These are phyloP conservation scores for Venturia aucupariae DNA, from an alignment of 2,329 filamentous ascomycete genomes.

Conservation along the genomic window DNA sequence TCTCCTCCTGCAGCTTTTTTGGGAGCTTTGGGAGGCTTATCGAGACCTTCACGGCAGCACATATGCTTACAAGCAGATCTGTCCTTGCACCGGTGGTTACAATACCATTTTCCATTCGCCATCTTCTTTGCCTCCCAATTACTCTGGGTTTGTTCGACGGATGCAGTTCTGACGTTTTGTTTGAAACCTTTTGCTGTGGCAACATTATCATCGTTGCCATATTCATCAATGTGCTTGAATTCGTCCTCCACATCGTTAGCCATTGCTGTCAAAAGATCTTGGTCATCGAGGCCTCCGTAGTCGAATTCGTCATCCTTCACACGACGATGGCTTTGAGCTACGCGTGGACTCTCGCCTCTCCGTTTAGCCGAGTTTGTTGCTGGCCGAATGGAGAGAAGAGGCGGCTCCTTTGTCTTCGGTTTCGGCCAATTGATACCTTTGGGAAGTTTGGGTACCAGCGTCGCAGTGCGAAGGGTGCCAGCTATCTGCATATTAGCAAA, in stretches of 20 bases:
- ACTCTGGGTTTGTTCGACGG: neutral
- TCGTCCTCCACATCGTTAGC: constrained; percentile 23
- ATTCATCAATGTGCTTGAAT: constrained; percentile 45
- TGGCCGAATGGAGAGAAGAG: neutral
- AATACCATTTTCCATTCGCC: constrained; percentile 63
- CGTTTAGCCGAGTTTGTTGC: constrained; percentile 24
- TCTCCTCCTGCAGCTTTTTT: constrained; percentile 27
- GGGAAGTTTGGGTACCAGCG: constrained; percentile 42
- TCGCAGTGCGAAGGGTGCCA: constrained; percentile 46
- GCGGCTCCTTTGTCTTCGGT: constrained; percentile 9
- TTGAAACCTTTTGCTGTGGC: constrained; percentile 15
- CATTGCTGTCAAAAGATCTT: constrained; percentile 40
- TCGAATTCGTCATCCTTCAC: constrained; percentile 40
- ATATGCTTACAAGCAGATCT: constrained; percentile 57
- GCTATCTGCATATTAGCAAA: constrained; percentile 29
- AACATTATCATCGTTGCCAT: constrained; percentile 16
- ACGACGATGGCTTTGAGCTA: neutral
- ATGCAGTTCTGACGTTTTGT: constrained; percentile 13
- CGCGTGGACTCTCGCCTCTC: constrained; percentile 18
- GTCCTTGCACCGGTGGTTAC: constrained; percentile 61
- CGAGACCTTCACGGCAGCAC: constrained; percentile 63
- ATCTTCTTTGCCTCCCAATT: constrained; percentile 42
- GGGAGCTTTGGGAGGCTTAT: constrained; percentile 48
- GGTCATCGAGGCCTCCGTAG: constrained; percentile 44
- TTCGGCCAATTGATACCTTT: constrained; percentile 33